Base-by-base conservation (phyloP, 2,329 filamentous ascomycete species). In the Beauveria scarabaeidicola region DNA sequence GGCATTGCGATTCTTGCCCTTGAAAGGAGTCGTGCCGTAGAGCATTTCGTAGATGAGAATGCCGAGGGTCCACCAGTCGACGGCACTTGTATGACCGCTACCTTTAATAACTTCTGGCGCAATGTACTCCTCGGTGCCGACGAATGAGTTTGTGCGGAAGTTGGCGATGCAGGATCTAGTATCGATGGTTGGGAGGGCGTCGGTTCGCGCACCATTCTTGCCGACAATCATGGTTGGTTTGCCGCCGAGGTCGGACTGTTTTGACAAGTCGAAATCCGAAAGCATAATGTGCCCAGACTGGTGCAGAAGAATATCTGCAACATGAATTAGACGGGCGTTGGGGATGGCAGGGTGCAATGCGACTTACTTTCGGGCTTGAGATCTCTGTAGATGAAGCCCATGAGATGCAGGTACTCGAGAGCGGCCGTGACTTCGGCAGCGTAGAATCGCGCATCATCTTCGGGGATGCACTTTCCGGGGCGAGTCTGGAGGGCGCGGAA, bases 221-320 rank as follows among this genome's bases (percentile, higher is more conserved):
- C 90, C 90, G 62, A 97, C 82, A 69, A 99, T 97, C 93, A 99
- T 97, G 25, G 92, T 97, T 52, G 94, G 94, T 70, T 93, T 93
- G 76, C 94, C 94, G 69, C 92, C 94, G 17, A 90, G 87, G 65
- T 95, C 94, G 7, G 94, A 99, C 75, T 99, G 94, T 75, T 99
- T 99, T 10, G 92, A 97, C 63, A 99, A 77, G 74, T 99, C 94
- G 74, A 99, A 99, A 77, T 99, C 94, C 62, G 94, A 97, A 72
- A 99, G 83, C 94, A 99, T 99, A 68, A 99, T 99, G 74, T 99
- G 94, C 17, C 94, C 94, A n/a, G 94, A 97, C 74, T 99, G 94
- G 73, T 99, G 94, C 23, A 99, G 85, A 15, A 99, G 81, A 65
- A 99, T 99, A 68, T 99, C 92, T 97, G 19, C 2, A 21, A 27